Percentiles rank a stretch among this genome's conserved stretches.
Conservation (phyloP, 345 rosid species). For the Garcia nutans region DNA sequence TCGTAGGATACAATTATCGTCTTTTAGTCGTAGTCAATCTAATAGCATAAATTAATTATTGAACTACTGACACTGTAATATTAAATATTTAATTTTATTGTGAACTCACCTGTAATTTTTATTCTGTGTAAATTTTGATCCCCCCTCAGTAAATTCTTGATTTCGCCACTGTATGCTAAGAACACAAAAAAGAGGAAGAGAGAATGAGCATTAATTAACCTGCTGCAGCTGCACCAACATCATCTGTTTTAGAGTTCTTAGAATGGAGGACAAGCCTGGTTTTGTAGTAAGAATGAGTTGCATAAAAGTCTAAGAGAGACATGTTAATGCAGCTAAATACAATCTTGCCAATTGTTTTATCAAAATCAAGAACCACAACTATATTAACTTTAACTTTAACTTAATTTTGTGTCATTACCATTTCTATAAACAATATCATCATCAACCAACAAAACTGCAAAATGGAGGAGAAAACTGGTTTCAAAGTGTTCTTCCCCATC, state of each 20-base stretch:
- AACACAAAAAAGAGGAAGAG: neutral
- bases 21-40: no score
- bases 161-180: no score
- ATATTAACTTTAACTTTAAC: conserved; percentile 22
- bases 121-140: no score
- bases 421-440: neutral
- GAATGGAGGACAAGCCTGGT: conserved; percentile 27
- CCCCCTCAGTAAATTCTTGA: no score
- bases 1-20: no score
- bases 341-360: neutral
- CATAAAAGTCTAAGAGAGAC: conserved; percentile 35
- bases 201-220: neutral
- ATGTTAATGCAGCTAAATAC: conserved; percentile 33
- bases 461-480: neutral
- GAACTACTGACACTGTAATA: no score
- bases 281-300: conserved; percentile 15
- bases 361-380: conserved; percentile 30
- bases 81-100: no score
- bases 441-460: neutral
- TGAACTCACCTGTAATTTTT: no score
- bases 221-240: conserved; percentile 34
- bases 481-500: neutral
- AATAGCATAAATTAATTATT: no score
- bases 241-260: conserved; percentile 28
- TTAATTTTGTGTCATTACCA: neutral